phyloP scores from a whole-genome alignment of 148 eudicot species.

The Rhododendron mucronatum region DNA sequence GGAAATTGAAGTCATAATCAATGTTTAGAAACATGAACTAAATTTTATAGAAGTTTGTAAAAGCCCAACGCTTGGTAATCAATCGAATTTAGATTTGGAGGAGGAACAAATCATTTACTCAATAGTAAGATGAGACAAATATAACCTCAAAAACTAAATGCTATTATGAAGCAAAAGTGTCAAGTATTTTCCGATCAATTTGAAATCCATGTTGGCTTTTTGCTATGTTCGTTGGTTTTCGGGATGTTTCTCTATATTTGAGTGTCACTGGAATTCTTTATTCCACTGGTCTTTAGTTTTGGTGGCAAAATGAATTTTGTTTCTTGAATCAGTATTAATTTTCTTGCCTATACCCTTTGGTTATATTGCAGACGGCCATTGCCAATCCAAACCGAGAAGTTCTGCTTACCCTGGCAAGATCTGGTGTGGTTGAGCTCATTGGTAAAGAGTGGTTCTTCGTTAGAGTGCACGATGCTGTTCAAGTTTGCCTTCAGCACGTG shows the following conservation, averaged over 20 bases:
- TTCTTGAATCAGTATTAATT: neutral
- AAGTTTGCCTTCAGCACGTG: slow-evolving; percentile 81
- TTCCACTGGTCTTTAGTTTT: neutral
- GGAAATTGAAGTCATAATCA: neutral
- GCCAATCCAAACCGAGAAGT: slow-evolving; percentile 89
- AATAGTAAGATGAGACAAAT: neutral
- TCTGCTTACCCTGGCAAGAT: slow-evolving; percentile 58
- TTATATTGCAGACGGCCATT: slow-evolving; percentile 59
- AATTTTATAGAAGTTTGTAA: neutral
- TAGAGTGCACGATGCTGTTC: slow-evolving; percentile 94
- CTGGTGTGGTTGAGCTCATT: slow-evolving; percentile 78
- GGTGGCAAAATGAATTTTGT: neutral
- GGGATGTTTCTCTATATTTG: neutral
- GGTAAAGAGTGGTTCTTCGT: slow-evolving; percentile 98
- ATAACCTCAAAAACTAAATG: neutral
- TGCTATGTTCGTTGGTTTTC: neutral
- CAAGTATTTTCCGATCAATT: neutral
- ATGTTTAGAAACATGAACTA: neutral
- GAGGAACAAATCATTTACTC: neutral
- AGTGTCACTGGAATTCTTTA: neutral
- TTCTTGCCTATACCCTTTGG: neutral
- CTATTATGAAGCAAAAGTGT: neutral
- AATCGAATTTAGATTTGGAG: neutral
- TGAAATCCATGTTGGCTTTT: neutral
- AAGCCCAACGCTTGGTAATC: neutral